These are phyloP conservation scores for Taphrina flavorubra DNA, from an alignment of 1,139 yeast species.

Conservation along the genomic window DNA sequence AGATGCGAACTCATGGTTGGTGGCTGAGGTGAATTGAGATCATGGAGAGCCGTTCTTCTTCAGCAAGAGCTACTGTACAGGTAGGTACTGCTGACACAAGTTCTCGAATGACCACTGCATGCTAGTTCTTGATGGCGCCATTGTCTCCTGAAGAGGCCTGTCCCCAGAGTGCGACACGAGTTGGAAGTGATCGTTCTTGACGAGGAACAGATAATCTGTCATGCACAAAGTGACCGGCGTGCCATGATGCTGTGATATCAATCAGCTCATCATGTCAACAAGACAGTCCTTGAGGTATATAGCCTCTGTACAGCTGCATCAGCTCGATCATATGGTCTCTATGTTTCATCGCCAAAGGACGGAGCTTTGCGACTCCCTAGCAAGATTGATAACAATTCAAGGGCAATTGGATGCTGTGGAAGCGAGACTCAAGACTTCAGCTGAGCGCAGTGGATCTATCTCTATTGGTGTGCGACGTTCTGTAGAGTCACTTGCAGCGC, in stretches of 20 bases:
- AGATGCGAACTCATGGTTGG: slow-evolving; percentile 1
- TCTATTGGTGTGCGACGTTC: background rate
- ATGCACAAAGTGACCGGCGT: no score
- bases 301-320: slow-evolving; percentile 8
- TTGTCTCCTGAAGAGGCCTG: no score
- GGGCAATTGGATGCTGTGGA: background rate
- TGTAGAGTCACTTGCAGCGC: background rate
- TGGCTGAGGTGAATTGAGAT: background rate
- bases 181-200: no score
- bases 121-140: no score
- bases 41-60: no score
- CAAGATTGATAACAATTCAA: slow-evolving; percentile 5
- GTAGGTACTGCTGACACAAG: no score
- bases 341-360: slow-evolving; percentile 4
- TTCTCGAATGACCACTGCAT: no score
- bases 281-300: slow-evolving; percentile 11
- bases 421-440: background rate
- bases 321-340: slow-evolving; percentile 5
- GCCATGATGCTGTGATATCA: background rate
- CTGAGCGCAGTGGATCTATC: slow-evolving; percentile 4
- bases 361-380: background rate
- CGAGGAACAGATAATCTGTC: no score
- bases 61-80: no score
- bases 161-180: no score
- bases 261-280: background rate